A percentile compares a stretch with the other conserved stretches of the same genome.
These are phyloP conservation scores for Lojkania enalia DNA, from an alignment of 2,329 filamentous ascomycete genomes.

Conservation along the genomic window DNA sequence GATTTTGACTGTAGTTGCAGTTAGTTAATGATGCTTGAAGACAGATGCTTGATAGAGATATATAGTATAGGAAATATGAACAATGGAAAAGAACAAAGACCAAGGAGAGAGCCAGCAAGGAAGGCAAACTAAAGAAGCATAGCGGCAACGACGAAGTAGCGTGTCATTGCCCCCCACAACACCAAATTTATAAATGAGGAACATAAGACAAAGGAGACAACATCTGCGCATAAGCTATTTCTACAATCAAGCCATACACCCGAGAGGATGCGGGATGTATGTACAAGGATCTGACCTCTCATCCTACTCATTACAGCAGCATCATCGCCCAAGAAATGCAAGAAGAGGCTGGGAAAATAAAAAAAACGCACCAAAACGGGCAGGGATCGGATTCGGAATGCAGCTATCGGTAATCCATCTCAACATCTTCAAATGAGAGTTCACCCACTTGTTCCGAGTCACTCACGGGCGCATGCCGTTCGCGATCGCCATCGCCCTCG, in stretches of 20 bases:
- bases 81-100: no score
- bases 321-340: background rate
- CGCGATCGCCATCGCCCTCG: slow-evolving; percentile 72
- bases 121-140: no score
- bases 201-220: slow-evolving; percentile 10
- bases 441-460: slow-evolving; percentile 69
- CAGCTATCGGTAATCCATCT: slow-evolving; percentile 62
- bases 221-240: slow-evolving; percentile 36
- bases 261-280: slow-evolving; percentile 30
- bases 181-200: slow-evolving; percentile 12
- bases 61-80: no score
- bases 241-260: slow-evolving; percentile 34
- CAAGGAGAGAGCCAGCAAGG: no score
- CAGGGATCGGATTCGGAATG: slow-evolving; percentile 34
- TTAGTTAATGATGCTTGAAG: no score
- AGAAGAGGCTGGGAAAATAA: background rate
- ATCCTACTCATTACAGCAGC: no score
- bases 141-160: no score
- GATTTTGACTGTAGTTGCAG: no score
- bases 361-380: slow-evolving; percentile 45
- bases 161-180: no score
- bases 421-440: slow-evolving; percentile 64
- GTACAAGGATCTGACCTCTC: slow-evolving; percentile 25
- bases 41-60: no score
- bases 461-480: slow-evolving; percentile 50